These are phyloP conservation scores for Haplographium delicatum DNA, from an alignment of 495 filamentous ascomycete species.

Conservation along the genomic window DNA sequence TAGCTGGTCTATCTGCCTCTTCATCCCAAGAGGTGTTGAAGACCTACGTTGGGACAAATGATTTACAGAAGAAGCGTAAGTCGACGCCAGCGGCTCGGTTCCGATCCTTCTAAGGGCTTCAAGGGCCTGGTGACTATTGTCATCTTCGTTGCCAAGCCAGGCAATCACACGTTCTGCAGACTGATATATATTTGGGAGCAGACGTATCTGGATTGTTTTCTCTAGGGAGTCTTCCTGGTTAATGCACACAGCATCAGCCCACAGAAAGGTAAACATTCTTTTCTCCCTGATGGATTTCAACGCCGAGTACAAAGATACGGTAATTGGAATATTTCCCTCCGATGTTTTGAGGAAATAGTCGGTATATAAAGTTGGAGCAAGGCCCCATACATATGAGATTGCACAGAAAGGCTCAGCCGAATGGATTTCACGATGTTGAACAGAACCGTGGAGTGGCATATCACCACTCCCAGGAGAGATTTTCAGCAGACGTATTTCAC, in stretches of 20 bases:
- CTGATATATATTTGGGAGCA: constrained; percentile 4
- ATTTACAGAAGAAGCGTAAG: too few species aligned
- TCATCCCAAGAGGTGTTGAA: neutral
- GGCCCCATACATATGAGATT: constrained; percentile 14
- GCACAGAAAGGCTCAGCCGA: neutral
- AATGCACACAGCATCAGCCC: constrained; percentile 14
- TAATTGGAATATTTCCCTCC: constrained; percentile 6
- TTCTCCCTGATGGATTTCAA: neutral
- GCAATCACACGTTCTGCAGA: neutral
- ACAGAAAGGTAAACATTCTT: neutral
- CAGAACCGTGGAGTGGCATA: neutral
- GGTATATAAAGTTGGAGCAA: neutral
- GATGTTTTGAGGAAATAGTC: neutral
- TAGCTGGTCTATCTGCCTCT: neutral
- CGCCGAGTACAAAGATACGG: constrained; percentile 1
- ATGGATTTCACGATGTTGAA: neutral
- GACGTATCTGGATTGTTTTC: constrained; percentile 6
- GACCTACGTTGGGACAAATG: too few species aligned
- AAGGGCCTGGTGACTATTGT: neutral
- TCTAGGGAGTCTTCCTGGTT: constrained; percentile 5
- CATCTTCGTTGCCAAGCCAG: neutral
- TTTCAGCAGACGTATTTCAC: neutral
- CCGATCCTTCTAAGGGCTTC: neutral
- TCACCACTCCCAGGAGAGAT: constrained; percentile 3
- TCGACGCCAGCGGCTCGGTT: neutral